Base-by-base conservation (phyloP, 2,329 filamentous ascomycete genomes). In the Fusarium denticulatum region DNA sequence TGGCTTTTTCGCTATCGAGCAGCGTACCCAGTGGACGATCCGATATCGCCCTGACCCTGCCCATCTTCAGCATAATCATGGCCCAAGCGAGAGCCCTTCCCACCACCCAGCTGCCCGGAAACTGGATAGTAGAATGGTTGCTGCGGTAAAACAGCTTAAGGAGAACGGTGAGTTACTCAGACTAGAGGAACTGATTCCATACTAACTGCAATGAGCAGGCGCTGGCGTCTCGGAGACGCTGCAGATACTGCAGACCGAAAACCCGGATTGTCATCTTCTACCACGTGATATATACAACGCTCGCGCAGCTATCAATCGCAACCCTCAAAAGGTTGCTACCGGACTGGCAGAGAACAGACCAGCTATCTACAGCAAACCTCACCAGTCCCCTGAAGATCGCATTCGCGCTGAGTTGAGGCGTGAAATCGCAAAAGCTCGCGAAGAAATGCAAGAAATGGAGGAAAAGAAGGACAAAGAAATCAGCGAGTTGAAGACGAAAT, bases 1-100 rank as follows among this genome's bases (percentile, higher is more conserved):
- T 79, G 90, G 90, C n/a, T 91, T 92, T 79, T 92, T 92, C 72
- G 90, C 90, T 62, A 90, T 92, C 43, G 90, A 92, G 79, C 89
- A 91, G 77, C 85, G 90, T 67, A 91, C 89, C 1, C 89, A 92
- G 74, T 92, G 90, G 90, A 89, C 89, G 1, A 88, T 92, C 65
- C 86, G 90, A 59, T 92, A 91, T 76, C 87, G 90, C 9, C 90
- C 90, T 5, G 88, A 91, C 69, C 80, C 84, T 11, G 78, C 84
- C 58, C 90, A 92, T 77, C 81, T 91, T 45, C 81, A 85, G 62
- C 90, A 92, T 79, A 92, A 92, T 75, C 90, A 92, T 75, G 88
- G 88, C 2, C 90, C 90, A 4, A 92, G 90, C 76, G 89, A 92
- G 78, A 91, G 90, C 77, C 90, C 90, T 7, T 87, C 90, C n/a